Base-by-base conservation (phyloP, 2,329 filamentous ascomycete species). In the Aspergillus glaucus region DNA sequence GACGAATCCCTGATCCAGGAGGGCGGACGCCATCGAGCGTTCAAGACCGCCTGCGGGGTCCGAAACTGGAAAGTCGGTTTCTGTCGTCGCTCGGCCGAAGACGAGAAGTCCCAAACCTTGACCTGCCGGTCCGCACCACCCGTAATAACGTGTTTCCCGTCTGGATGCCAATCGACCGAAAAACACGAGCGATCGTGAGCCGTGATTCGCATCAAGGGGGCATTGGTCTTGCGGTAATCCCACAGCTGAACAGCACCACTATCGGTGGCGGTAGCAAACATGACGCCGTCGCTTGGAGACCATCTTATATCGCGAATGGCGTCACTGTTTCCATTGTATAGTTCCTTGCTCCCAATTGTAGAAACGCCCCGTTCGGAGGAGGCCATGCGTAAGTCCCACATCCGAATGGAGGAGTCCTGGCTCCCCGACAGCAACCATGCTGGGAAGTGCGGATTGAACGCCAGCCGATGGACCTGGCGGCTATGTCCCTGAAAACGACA, bases 91-190 rank as follows among this genome's bases (percentile, higher is more conserved):
- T 76, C 75, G 47, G 77, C 73, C n/a, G 66, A 70, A 2, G 72
- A 68, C 3, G 79, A 79, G 49, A 84, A 79, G 61, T 85, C 80
- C 80, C 82, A 85, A 24, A 85, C 75, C 61, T 80, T 80, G 53
- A 85, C 76, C 26, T 79, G 79, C 50, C 78, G 79, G 62, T 85
- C 82, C 19, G 77, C 73, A 46, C 82, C 76, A n/a, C 79, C 80
- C 55, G 80, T 84, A 47, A 80, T 74, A 8, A 85, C 68, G 61
- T 85, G 80, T 58, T 79, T 83, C 6, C 82, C 82, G 56, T 85
- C 81, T 1, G 82, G 82, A 59, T 85, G 82, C 81, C 81, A 85
- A 61, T 85, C 82, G 32, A 85, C 76, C 5, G 80, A 75, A 52
- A 77, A 81, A 66, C 81, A 85, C 4, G 73, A 74, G 52, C 75